Base-by-base conservation (phyloP, 805 yeast genomes). In the Brettanomyces anomalus region DNA sequence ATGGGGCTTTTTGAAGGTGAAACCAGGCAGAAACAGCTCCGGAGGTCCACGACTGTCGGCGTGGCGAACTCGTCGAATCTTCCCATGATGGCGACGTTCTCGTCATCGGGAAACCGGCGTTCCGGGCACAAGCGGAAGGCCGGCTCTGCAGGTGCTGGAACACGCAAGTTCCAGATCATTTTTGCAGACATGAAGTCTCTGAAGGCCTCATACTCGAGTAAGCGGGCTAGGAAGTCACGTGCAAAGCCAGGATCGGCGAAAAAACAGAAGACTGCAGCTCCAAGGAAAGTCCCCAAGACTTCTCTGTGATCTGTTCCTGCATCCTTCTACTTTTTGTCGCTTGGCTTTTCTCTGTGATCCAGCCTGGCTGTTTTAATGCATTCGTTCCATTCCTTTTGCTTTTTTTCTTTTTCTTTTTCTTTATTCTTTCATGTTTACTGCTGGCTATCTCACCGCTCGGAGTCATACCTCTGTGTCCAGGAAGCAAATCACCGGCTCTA, bases 141-240 rank as follows among this genome's bases (percentile, higher is more conserved):
- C 10, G 28, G 28, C 10, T 24, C 28, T 3, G 28, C 10, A 24
- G 10, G n/a, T 3, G 4, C 34, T 2, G 34, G 34, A 32, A 32
- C 17, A 66, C 10, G 66, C 49, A 67, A 67, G 52, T 70, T 70
- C 50, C 75, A 71, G 52, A 69, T 70, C 45, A 70, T 70, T 3
- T 62, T 70, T 41, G 59, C 72, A 4, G 74, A 70, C 49, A 65
- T 68, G 52, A 55, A 54, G 37, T 55, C 57, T 5, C 36, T 55
- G 37, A 52, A 46, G 37, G 56, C 56, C n/a, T 48, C 40, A 32
- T 45, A 50, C 43, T 17, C 28, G 28, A 26, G 16, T 11, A 39
- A 39, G 17, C 15, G 50, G 49, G 3, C 45, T 39, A 15, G 40
- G 33, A 24, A 47, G 45, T 33, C 46, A 48, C 32, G 47, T 47